A percentile compares a stretch with the other conserved stretches of the same genome.
phyloP scores from a whole-genome alignment of 169 alveolate species.

The Amoebophrya sp. region DNA sequence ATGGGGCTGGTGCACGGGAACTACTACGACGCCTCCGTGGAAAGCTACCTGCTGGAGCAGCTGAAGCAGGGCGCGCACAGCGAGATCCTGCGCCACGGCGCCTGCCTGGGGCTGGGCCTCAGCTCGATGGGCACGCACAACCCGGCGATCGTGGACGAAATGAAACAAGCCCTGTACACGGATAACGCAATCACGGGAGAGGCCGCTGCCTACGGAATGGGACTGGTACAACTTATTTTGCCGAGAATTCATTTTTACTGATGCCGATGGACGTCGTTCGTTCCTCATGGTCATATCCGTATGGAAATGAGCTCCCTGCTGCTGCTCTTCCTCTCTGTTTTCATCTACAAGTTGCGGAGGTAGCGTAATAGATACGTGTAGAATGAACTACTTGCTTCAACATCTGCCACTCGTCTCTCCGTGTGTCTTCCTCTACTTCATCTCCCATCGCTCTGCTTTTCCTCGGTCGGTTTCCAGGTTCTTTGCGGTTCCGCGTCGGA shows the following conservation, averaged over 20 bases:
- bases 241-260: too few relatives aligned
- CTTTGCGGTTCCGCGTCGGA: constrained; percentile 14
- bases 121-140: constrained; percentile 47
- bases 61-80: constrained; percentile 45
- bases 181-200: constrained; percentile 93
- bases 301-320: too few relatives aligned
- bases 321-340: too few relatives aligned
- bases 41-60: constrained; percentile 56
- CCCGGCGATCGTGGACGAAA: constrained; percentile 60
- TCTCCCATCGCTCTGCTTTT: too few relatives aligned
- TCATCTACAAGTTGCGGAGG: too few relatives aligned
- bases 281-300: too few relatives aligned
- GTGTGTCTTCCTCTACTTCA: too few relatives aligned
- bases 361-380: neutral
- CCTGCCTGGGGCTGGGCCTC: constrained; percentile 90
- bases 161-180: constrained; percentile 67
- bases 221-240: constrained; percentile 48
- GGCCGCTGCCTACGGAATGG: constrained; percentile 94
- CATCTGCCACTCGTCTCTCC: too few relatives aligned
- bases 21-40: constrained; percentile 54
- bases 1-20: constrained; percentile 84
- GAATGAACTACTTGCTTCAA: too few relatives aligned
- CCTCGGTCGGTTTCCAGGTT: too few relatives aligned
- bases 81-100: constrained; percentile 89
- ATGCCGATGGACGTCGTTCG: too few relatives aligned